Percentiles rank a stretch among this genome's conserved stretches.
Evolutionary conservation across 2,329 filamentous ascomycete species (phyloP).

Genomic region (Aspergillus proliferans): DNA sequence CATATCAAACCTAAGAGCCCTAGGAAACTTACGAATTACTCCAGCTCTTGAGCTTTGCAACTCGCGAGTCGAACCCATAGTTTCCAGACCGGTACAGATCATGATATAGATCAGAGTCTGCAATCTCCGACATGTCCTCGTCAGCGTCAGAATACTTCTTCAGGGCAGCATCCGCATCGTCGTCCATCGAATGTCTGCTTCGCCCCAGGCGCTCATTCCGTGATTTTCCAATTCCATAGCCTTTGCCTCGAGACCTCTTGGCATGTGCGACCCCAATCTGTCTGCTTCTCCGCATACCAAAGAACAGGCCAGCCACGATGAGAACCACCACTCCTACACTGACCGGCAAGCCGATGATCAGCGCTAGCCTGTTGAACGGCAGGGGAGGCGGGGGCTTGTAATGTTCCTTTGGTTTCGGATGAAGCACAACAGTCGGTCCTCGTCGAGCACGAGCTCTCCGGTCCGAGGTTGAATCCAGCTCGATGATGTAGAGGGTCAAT

Average conservation of each 20-base stretch:
- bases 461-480: constrained; percentile 21
- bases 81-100: constrained; percentile 22
- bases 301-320: constrained; percentile 32
- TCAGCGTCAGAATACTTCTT: constrained; percentile 16
- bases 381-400: constrained; percentile 26
- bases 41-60: constrained; percentile 34
- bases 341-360: constrained; percentile 40
- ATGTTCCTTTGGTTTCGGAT: constrained; percentile 28
- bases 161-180: constrained; percentile 22
- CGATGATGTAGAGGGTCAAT: constrained; percentile 32
- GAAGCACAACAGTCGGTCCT: constrained; percentile 33
- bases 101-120: constrained; percentile 18
- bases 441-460: constrained; percentile 20
- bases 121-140: constrained; percentile 7
- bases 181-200: constrained; percentile 19
- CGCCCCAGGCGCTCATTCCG: constrained; percentile 28
- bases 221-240: constrained; percentile 34
- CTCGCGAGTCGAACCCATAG: constrained; percentile 32
- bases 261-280: constrained; percentile 30
- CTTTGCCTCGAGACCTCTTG: constrained; percentile 29
- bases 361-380: constrained; percentile 26
- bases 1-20: too few relatives aligned
- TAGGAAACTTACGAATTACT: not conserved
- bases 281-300: constrained; percentile 38
- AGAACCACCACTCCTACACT: constrained; percentile 30